phyloP scores from a whole-genome alignment of 768 basidiomycete species.

The Neoboletus subvelutipes region DNA sequence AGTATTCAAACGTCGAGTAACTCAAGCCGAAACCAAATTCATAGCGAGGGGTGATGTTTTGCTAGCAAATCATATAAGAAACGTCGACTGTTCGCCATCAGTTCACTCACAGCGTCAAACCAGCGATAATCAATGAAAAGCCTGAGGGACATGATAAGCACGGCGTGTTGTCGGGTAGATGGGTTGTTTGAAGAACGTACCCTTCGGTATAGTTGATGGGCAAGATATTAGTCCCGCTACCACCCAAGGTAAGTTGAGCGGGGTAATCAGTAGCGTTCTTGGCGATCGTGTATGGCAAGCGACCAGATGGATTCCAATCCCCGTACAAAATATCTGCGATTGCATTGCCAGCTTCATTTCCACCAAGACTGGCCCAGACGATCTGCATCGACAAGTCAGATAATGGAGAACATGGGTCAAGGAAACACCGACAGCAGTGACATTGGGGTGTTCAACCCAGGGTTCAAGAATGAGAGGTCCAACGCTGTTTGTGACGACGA shows the following conservation, averaged over 20 bases:
- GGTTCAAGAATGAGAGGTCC: constrained; percentile 67
- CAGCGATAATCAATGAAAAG: constrained; percentile 71
- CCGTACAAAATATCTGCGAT: constrained; percentile 81
- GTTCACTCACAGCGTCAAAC: constrained; percentile 59
- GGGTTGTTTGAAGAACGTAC: constrained; percentile 12
- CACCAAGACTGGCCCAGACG: constrained; percentile 55
- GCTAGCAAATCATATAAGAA: constrained; percentile 31
- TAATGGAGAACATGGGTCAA: constrained; percentile 17
- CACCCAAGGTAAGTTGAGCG: constrained; percentile 37
- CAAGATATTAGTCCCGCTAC: constrained; percentile 30
- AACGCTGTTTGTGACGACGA: constrained; percentile 78
- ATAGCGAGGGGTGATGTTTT: constrained; percentile 74
- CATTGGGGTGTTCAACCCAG: constrained; percentile 77
- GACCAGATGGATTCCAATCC: constrained; percentile 69
- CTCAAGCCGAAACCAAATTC: constrained; percentile 91
- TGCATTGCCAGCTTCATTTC: constrained; percentile 77
- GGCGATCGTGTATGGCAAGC: constrained; percentile 73
- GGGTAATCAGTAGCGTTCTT: constrained; percentile 53
- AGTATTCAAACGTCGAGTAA: constrained; percentile 81
- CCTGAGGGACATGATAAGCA: constrained; percentile 22
- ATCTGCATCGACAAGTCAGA: constrained; percentile 29
- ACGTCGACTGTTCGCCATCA: not conserved
- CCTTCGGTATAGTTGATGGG: constrained; percentile 64
- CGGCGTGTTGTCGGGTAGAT: too few relatives aligned
- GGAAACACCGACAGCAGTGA: constrained; percentile 55